Percentiles rank a stretch among this genome's conserved stretches.
phyloP scores from a whole-genome alignment of 352 stramenopile genomes.

The Pythium insidiosum region DNA sequence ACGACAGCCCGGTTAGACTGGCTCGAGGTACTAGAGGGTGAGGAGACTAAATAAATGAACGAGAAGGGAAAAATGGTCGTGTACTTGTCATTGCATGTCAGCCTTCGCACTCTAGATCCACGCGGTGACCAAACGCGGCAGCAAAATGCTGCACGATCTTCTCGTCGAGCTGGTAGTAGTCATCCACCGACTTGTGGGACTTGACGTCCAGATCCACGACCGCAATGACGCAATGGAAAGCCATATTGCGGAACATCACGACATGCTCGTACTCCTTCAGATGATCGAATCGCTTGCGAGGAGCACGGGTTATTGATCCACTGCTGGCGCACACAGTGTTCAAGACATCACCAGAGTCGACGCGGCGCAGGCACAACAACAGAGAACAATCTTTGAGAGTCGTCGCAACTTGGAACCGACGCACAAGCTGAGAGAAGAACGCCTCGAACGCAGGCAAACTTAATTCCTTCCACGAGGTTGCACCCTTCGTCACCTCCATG shows the following conservation, averaged over 20 bases:
- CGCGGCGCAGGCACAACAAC: conserved; percentile 59
- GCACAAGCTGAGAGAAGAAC: conserved; percentile 53
- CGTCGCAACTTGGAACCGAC: conserved; percentile 75
- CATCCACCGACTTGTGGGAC: conserved; percentile 77
- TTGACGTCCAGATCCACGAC: conserved; percentile 86
- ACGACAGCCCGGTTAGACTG: no score
- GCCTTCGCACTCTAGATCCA: no score
- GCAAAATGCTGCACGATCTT: conserved; percentile 64
- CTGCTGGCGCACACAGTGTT: background rate
- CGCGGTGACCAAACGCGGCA: no score
- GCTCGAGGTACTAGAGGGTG: no score
- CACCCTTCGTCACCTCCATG: conserved; percentile 16
- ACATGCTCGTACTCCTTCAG: conserved; percentile 61
- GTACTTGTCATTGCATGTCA: no score
- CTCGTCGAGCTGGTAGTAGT: conserved; percentile 77
- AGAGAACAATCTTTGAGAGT: conserved; percentile 83
- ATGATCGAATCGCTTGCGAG: conserved; percentile 41
- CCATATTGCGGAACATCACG: conserved; percentile 49
- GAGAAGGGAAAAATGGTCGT: no score
- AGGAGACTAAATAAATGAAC: no score
- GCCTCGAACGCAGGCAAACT: conserved; percentile 27
- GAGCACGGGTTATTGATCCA: background rate
- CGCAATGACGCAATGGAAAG: conserved; percentile 72
- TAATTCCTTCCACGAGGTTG: conserved; percentile 30
- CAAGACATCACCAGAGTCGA: conserved; percentile 18